These are phyloP conservation scores for Fonsecaea pugnacius DNA, from an alignment of 2,329 filamentous ascomycete species.

Conservation along the genomic window DNA sequence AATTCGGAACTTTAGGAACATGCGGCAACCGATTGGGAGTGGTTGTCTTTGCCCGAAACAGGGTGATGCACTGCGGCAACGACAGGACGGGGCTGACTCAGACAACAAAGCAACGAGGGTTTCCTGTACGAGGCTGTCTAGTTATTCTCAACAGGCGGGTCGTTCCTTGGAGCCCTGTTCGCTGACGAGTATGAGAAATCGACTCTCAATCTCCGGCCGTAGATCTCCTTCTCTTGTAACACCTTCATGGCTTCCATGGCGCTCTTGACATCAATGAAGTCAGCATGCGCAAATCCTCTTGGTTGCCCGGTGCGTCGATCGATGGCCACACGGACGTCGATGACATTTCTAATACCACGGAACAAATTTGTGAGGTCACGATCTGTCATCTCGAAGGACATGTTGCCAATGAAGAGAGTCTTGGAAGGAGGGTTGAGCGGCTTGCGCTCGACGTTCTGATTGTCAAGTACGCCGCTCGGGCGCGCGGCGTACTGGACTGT, in stretches of 20 bases:
- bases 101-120: background rate
- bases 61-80: background rate
- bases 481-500: slow-evolving; percentile 63
- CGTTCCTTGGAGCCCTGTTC: slow-evolving; percentile 33
- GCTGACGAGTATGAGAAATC: slow-evolving; percentile 57
- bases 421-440: slow-evolving; percentile 57
- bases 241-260: slow-evolving; percentile 64
- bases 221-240: slow-evolving; percentile 63
- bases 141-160: slow-evolving; percentile 13
- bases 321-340: slow-evolving; percentile 79
- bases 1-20: background rate
- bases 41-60: background rate
- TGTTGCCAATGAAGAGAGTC: slow-evolving; percentile 81
- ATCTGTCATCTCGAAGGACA: slow-evolving; percentile 84
- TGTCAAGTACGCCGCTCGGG: slow-evolving; percentile 12
- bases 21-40: background rate
- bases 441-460: slow-evolving; percentile 5
- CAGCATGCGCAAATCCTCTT: slow-evolving; percentile 81
- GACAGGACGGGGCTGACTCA: background rate
- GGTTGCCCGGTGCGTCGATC: slow-evolving; percentile 80
- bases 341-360: slow-evolving; percentile 68
- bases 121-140: background rate
- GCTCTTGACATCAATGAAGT: slow-evolving; percentile 71
- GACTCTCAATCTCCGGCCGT: slow-evolving; percentile 67
- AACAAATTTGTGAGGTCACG: slow-evolving; percentile 80